Base-by-base conservation (phyloP, 371 early-diverging fungal species). In the Conidiobolus incongruus region DNA sequence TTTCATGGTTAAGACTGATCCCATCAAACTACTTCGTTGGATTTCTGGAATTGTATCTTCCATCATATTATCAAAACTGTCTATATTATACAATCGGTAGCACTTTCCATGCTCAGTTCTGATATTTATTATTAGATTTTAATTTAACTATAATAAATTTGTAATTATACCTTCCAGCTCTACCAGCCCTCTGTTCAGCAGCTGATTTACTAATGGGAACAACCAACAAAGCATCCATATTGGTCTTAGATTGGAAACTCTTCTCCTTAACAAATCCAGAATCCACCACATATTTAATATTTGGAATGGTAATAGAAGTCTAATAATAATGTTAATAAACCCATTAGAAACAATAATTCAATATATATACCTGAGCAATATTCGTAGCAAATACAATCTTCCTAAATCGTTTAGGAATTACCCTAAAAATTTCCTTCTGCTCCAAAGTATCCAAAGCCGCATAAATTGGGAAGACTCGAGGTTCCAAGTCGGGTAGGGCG, bases 341-440 rank as follows among this genome's bases (percentile, higher is more conserved):
- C 23, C 17, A 23, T 39, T 20, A 45, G 28, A 4, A 4, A 26
- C 8, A 26, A 26, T 4, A 26, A 26, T 26, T 11, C 3, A n/a
- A 29, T 15, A 85, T 68, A 16, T 75, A 75, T 35, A 93, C 96
- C 65, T 99, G 99, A 28, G 99, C 98, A 55, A 99, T 98, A 56
- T 99, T 99, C 29, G 99, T 99, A 2, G 98, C 85, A 53, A 99
- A 71, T 11, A 99, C 92, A 26, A 98, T 75, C 49, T 98, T 97
- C 26, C 96, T 66, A 0, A 71, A 71, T 1, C 74, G 72, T 11
- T 64, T 63, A 15, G 78, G 81, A 0, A 93, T 71, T 2, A 75
- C 75, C 41, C 86, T 87, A 66, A 96, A 95, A 23, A 94, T 90
- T 35, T 85, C 77, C 46, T 71, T 70, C 63, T 91, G 94, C 44